Evolutionary conservation across 2,329 filamentous ascomycete genomes (phyloP).

Genomic region (Fonsecaea nubica): DNA sequence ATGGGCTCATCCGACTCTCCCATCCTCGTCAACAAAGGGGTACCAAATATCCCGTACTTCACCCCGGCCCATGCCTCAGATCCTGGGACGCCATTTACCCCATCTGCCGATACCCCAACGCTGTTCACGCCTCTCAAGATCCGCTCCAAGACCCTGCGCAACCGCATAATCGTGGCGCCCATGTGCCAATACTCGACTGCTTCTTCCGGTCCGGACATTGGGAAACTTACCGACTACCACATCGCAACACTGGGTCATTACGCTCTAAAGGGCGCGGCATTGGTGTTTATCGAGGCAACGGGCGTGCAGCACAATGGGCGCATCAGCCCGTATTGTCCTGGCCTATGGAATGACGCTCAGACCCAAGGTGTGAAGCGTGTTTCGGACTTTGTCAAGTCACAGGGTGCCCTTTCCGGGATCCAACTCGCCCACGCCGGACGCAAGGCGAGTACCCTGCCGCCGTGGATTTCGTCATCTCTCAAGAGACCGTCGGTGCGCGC

Average conservation of each 20-base stretch:
- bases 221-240: constrained; percentile 54
- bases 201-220: constrained; percentile 44
- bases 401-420: constrained; percentile 76
- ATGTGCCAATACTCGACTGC: constrained; percentile 63
- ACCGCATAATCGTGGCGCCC: constrained; percentile 63
- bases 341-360: constrained; percentile 47
- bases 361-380: constrained; percentile 60
- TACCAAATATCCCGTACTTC: constrained; percentile 40
- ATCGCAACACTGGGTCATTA: constrained; percentile 47
- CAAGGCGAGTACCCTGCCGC: constrained; percentile 65
- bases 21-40: constrained; percentile 27
- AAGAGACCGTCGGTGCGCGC: constrained; percentile 37
- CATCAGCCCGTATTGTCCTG: constrained; percentile 65
- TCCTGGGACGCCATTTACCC: constrained; percentile 33
- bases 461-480: constrained; percentile 48
- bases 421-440: constrained; percentile 82
- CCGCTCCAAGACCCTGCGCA: constrained; percentile 60
- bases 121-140: constrained; percentile 57
- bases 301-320: constrained; percentile 76
- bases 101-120: constrained; percentile 31
- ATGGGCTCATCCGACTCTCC: constrained; percentile 22
- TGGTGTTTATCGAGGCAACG: constrained; percentile 73
- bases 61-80: constrained; percentile 33
- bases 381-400: constrained; percentile 79
- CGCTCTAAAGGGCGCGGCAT: constrained; percentile 38